These are phyloP conservation scores for Solanum bulbocastanum DNA, from an alignment of 257 asterid species.

Conservation along the genomic window DNA sequence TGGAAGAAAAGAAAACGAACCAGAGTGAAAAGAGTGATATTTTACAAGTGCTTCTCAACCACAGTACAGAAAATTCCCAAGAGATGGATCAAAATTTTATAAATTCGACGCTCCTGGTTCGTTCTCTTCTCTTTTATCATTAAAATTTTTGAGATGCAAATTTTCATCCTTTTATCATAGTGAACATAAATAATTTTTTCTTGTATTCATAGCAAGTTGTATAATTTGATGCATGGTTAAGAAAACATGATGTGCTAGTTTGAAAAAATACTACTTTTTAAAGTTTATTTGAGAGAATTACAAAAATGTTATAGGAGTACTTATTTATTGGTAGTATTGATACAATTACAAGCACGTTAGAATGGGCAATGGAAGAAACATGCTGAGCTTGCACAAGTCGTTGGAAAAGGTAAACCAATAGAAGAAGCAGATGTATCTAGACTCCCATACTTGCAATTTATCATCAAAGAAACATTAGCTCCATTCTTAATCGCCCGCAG, in stretches of 20 bases:
- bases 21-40: neutral
- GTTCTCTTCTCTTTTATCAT: neutral
- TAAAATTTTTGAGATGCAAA: no score
- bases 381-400: neutral
- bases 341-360: slow-evolving; percentile 9
- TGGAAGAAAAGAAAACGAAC: neutral
- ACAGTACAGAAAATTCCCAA: neutral
- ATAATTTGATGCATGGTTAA: no score
- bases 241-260: no score
- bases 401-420: slow-evolving; percentile 8
- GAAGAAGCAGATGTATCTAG: slow-evolving; percentile 12
- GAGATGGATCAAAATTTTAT: neutral
- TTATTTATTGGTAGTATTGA: slow-evolving; percentile 13
- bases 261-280: no score
- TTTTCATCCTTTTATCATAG: no score
- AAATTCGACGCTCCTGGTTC: neutral
- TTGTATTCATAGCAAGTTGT: no score
- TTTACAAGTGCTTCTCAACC: neutral
- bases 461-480: slow-evolving; percentile 18
- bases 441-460: slow-evolving; percentile 16
- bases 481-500: slow-evolving; percentile 10
- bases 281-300: neutral
- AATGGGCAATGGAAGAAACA: slow-evolving; percentile 17
- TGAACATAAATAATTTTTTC: no score
- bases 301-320: no score